A percentile compares a stretch with the other conserved stretches of the same genome.
Conservation (phyloP, 331 rosid genomes). For the Saraca asoca region DNA sequence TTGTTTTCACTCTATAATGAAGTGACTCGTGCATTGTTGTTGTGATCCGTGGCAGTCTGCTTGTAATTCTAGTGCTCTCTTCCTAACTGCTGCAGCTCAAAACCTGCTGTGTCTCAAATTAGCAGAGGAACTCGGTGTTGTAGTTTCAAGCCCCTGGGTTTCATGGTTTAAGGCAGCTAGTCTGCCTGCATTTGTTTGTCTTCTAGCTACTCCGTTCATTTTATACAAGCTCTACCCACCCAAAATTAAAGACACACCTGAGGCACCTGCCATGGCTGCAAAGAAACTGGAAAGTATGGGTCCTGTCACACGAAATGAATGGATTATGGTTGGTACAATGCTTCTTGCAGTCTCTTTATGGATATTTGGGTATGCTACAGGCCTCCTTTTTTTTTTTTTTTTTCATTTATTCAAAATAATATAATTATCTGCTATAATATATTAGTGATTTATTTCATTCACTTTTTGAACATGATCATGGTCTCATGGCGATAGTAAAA, state of each 20-base stretch:
- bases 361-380: constrained; percentile 80
- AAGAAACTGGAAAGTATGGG: constrained; percentile 88
- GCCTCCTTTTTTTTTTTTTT: not conserved
- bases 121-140: constrained; percentile 86
- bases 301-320: constrained; percentile 71
- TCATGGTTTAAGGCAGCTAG: constrained; percentile 92
- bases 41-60: constrained; percentile 69
- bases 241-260: constrained; percentile 90
- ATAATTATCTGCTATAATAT: too few relatives aligned
- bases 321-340: constrained; percentile 90
- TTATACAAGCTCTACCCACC: constrained; percentile 87
- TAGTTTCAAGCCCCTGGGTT: constrained; percentile 80
- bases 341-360: constrained; percentile 90
- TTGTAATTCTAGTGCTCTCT: constrained; percentile 96
- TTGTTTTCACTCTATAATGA: constrained; percentile 24
- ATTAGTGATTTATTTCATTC: too few relatives aligned
- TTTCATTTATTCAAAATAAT: not conserved
- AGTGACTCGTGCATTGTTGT: constrained; percentile 49
- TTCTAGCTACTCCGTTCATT: constrained; percentile 76
- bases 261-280: constrained; percentile 89
- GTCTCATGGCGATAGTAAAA: too few relatives aligned
- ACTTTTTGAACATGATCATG: too few relatives aligned
- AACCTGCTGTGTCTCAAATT: constrained; percentile 80
- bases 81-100: constrained; percentile 99
- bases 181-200: constrained; percentile 69